Percentiles rank a stretch among this genome's conserved stretches.
phyloP scores from a whole-genome alignment of 306 rosid genomes.

The Medicago ruthenica region DNA sequence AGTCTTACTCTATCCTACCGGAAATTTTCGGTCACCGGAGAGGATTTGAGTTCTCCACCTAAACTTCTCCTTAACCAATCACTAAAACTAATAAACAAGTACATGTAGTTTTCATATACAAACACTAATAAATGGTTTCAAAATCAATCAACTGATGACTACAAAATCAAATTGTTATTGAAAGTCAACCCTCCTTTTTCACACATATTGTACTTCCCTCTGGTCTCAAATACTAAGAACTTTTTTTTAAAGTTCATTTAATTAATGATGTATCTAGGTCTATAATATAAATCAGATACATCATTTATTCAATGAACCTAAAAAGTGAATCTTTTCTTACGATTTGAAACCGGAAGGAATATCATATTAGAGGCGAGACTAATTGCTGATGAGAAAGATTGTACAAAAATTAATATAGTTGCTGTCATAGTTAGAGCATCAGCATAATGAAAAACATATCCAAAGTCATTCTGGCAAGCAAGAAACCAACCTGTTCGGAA shows the following conservation, averaged over 20 bases:
- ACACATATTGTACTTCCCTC: too few relatives aligned
- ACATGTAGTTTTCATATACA: conserved; percentile 15
- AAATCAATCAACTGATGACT: conserved; percentile 33
- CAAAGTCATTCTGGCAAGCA: conserved; percentile 1
- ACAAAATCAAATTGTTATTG: conserved; percentile 28
- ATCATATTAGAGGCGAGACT: neutral
- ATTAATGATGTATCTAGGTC: too few relatives aligned
- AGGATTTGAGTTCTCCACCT: neutral
- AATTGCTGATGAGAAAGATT: conserved; percentile 7
- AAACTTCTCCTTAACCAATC: neutral
- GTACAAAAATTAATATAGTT: neutral
- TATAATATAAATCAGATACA: too few relatives aligned
- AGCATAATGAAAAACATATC: conserved; percentile 8
- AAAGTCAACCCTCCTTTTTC: conserved; percentile 31
- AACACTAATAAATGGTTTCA: conserved; percentile 39
- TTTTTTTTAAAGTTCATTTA: too few relatives aligned
- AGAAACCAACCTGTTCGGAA: conserved; percentile 73
- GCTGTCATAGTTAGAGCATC: conserved; percentile 1
- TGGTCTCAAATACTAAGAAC: too few relatives aligned
- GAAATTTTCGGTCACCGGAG: neutral
- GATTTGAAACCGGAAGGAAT: too few relatives aligned
- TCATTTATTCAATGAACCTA: too few relatives aligned
- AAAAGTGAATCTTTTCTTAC: too few relatives aligned
- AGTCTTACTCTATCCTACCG: neutral
- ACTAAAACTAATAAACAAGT: conserved; percentile 29